Base-by-base conservation (phyloP, 2,329 filamentous ascomycete genomes). In the Hirsutella rhossiliensis region DNA sequence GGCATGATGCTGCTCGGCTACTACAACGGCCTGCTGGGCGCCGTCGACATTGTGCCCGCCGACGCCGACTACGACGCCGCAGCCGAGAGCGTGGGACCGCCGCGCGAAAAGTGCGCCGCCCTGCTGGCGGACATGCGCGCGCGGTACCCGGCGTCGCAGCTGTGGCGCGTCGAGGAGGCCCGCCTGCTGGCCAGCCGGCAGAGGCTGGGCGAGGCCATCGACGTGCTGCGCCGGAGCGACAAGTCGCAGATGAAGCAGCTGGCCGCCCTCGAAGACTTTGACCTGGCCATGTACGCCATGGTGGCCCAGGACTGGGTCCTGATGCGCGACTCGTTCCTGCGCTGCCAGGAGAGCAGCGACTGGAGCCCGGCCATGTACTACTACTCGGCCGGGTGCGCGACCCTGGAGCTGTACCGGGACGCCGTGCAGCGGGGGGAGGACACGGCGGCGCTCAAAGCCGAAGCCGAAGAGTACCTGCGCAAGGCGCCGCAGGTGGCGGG, bases 361-460 rank as follows among this genome's bases (percentile, higher is more conserved):
- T 97, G 92, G 92, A 89, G 83, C 45, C 87, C 88, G 43, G 80
- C 82, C 0, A 62, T 97, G 43, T 97, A 98, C 65, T 87, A 87
- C 59, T 97, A 89, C 64, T 84, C 94, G 50, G 84, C 85, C 2
- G 92, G 82, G 8, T 74, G 76, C 12, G 82, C 84, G 1, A 81
- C 94, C 52, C 64, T 97, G 1, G 87, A 92, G 55, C 69, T 87
- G 5, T 97, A 96, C 62, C 79, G 92, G 11, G 68, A 79, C 43
- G 70, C 69, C 1, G 60, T 71, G 38, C 55, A 61, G 4, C 57
- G 54, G 0, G 54, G 54, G 3, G 63, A 60, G 0, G 64, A 74
- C 38, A 78, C 80, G 0, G 62, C 66, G 11, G 60, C 65, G 38
- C 73, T 82, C 51, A 84, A 82, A 52, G 64, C 67, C 44, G 72